Conservation (phyloP, 1,139 yeast genomes). For the Suhomyces wounanorum region DNA sequence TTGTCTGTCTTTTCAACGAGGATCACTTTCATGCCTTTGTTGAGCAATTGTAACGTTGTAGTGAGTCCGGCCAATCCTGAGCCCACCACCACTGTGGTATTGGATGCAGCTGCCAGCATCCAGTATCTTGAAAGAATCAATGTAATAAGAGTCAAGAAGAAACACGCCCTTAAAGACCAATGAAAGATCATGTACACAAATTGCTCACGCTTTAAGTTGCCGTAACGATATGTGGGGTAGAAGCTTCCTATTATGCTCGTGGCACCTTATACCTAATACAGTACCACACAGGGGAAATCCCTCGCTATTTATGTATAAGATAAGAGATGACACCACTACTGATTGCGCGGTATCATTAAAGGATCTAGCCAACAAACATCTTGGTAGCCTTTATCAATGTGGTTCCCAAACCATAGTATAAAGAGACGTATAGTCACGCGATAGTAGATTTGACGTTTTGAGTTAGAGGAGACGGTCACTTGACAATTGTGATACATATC, state of each 20-base stretch:
- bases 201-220: slow-evolving; percentile 2
- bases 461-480: too few species aligned
- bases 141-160: neutral
- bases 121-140: neutral
- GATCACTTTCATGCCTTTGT: slow-evolving; percentile 27
- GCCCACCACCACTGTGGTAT: slow-evolving; percentile 30
- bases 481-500: too few species aligned
- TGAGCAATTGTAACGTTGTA: slow-evolving; percentile 29
- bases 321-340: neutral
- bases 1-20: slow-evolving; percentile 33
- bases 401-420: too few species aligned
- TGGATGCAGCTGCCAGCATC: slow-evolving; percentile 6
- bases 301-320: neutral
- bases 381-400: too few species aligned
- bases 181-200: neutral
- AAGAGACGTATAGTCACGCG: neutral
- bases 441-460: neutral
- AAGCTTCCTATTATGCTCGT: neutral
- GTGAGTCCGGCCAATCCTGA: slow-evolving; percentile 43
- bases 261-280: neutral
- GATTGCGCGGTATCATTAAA: too few species aligned
- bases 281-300: neutral
- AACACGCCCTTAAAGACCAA: neutral
- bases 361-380: too few species aligned
- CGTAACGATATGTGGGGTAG: slow-evolving; percentile 3